Evolutionary conservation across 2,329 filamentous ascomycete genomes (phyloP).

Genomic region (Cytospora mali): DNA sequence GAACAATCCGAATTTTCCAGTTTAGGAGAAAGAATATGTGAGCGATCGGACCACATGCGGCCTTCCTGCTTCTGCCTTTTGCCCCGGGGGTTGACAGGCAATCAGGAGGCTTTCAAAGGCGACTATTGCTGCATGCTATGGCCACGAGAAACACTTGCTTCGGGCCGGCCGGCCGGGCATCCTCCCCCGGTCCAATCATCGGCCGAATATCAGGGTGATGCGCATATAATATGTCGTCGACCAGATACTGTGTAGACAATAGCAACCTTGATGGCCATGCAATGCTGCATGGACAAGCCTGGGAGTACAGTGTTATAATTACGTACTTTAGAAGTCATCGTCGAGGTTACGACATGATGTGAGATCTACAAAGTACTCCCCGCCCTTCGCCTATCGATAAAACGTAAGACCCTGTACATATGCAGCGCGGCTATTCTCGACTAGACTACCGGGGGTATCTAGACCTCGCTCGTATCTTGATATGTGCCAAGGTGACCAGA

Average conservation of each 20-base stretch:
- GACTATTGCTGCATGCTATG: not conserved
- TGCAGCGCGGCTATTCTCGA: not conserved
- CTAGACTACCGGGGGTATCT: not conserved
- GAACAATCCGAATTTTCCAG: not conserved
- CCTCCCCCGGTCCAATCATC: not conserved
- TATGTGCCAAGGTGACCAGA: not conserved
- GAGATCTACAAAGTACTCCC: not conserved
- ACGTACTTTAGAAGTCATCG: not conserved
- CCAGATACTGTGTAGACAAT: not conserved
- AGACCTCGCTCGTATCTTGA: not conserved
- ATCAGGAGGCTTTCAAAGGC: not conserved
- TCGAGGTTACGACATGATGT: no score
- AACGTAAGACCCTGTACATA: not conserved
- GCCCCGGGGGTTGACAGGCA: not conserved
- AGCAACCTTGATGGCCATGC: not conserved
- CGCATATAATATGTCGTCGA: not conserved
- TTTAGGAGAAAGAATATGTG: not conserved
- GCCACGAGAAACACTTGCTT: not conserved
- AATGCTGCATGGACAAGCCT: not conserved
- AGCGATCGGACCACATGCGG: not conserved
- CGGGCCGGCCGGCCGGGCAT: not conserved
- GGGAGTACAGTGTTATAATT: not conserved
- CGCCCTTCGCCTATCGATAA: not conserved
- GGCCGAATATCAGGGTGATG: not conserved
- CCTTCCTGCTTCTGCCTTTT: not conserved